These are phyloP conservation scores for Rutstroemia sp. DNA, from an alignment of 2,329 filamentous ascomycete species.

Conservation along the genomic window DNA sequence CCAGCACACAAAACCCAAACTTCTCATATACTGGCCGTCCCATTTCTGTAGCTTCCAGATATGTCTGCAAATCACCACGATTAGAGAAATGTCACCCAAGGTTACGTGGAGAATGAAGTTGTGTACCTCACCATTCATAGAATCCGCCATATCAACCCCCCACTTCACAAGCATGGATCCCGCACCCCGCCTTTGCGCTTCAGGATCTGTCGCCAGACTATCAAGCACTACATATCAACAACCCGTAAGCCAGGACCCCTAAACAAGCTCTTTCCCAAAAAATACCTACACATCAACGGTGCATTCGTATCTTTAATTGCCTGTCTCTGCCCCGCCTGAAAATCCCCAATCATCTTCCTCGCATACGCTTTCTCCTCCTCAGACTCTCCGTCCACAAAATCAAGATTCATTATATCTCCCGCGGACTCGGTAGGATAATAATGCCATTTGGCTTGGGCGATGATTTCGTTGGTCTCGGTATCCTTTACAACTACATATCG, in stretches of 20 bases:
- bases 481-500: neutral
- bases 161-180: constrained; percentile 22
- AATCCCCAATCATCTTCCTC: neutral
- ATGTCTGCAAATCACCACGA: neutral
- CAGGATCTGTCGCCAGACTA: constrained; percentile 15
- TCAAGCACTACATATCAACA: neutral
- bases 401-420: neutral
- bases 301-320: neutral
- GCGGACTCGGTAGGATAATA: neutral
- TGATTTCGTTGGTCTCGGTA: neutral
- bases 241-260: neutral
- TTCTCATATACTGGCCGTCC: neutral
- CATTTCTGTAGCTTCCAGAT: neutral
- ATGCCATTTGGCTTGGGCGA: neutral
- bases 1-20: neutral
- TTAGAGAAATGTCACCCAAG: too few relatives aligned
- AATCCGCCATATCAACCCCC: constrained; percentile 7
- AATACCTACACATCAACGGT: neutral
- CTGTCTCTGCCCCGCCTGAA: neutral
- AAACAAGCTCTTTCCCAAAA: neutral
- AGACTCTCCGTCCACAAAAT: neutral
- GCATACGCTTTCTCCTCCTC: neutral
- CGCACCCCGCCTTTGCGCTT: constrained; percentile 19
- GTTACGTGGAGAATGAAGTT: too few relatives aligned
- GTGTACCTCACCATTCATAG: neutral